Conservation (phyloP, 2,329 filamentous ascomycete species). For the Sclerotinia nivalis region DNA sequence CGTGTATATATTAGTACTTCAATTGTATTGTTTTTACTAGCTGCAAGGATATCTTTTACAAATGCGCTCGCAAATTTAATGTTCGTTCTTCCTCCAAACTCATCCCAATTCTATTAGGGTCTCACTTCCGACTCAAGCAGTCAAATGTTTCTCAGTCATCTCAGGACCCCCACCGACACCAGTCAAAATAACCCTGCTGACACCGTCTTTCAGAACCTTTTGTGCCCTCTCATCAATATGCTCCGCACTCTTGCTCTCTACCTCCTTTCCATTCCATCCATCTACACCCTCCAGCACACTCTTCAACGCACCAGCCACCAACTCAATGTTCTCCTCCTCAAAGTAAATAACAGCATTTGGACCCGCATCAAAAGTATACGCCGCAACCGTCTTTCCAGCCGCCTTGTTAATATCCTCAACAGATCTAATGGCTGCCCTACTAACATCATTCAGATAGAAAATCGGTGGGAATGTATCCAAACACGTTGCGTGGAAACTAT, state of each 20-base stretch:
- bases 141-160: constrained; percentile 74
- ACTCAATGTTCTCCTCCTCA: constrained; percentile 71
- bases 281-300: constrained; percentile 60
- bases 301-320: constrained; percentile 79
- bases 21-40: background rate
- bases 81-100: background rate
- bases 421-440: constrained; percentile 78
- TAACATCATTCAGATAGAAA: constrained; percentile 97
- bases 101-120: background rate
- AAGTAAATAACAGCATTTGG: constrained; percentile 98
- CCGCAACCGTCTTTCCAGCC: constrained; percentile 77
- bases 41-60: constrained; percentile 13
- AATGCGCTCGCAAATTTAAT: background rate
- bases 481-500: constrained; percentile 94
- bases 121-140: constrained; percentile 45
- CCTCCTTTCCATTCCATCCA: constrained; percentile 68
- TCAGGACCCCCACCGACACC: constrained; percentile 86
- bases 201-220: constrained; percentile 69
- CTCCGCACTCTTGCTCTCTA: constrained; percentile 53
- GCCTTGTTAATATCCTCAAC: constrained; percentile 85
- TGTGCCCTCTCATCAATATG: constrained; percentile 66
- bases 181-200: constrained; percentile 88
- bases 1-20: background rate
- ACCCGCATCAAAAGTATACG: constrained; percentile 96
- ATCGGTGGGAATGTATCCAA: constrained; percentile 96